These are phyloP conservation scores for Naganishia sp. DNA, from an alignment of 1,284 basidiomycete species.

Conservation along the genomic window DNA sequence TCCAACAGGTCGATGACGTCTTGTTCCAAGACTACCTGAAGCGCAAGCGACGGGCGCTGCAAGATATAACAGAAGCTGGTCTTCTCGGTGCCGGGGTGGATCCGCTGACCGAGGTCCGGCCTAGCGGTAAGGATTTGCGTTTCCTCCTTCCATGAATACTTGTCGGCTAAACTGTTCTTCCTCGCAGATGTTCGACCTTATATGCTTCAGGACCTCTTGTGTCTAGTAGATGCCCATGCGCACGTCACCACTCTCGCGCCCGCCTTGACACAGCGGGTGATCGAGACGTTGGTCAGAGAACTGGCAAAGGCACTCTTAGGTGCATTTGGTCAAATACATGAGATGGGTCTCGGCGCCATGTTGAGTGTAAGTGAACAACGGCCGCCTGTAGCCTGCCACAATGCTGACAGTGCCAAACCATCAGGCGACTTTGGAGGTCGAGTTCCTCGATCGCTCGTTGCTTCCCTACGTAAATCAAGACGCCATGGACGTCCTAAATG, in stretches of 20 bases:
- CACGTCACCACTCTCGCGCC: constrained; percentile 80
- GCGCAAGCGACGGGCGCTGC: constrained; percentile 70
- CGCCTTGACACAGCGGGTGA: constrained; percentile 74
- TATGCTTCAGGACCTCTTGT: constrained; percentile 85
- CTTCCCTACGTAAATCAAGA: constrained; percentile 78
- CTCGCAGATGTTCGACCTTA: constrained; percentile 86
- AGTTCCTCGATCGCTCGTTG: constrained; percentile 96
- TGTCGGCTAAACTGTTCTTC: not conserved
- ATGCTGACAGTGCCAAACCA: constrained; percentile 11
- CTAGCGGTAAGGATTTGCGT: constrained; percentile 64
- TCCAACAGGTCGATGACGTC: constrained; percentile 78
- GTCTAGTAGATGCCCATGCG: constrained; percentile 87
- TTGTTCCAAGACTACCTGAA: constrained; percentile 85
- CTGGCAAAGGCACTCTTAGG: constrained; percentile 77
- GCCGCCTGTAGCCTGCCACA: not conserved
- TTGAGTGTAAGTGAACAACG: constrained; percentile 66
- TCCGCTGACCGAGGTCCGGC: constrained; percentile 62
- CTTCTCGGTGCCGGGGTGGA: constrained; percentile 90
- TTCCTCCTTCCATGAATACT: constrained; percentile 14
- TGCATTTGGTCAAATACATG: constrained; percentile 80
- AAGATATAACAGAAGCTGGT: constrained; percentile 70
- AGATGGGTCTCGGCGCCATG: constrained; percentile 98
- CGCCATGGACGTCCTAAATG: constrained; percentile 78
- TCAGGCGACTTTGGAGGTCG: constrained; percentile 96
- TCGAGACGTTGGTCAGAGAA: constrained; percentile 78